These are phyloP conservation scores for Purshia tridentata DNA, from an alignment of 306 rosid genomes.

Conservation along the genomic window DNA sequence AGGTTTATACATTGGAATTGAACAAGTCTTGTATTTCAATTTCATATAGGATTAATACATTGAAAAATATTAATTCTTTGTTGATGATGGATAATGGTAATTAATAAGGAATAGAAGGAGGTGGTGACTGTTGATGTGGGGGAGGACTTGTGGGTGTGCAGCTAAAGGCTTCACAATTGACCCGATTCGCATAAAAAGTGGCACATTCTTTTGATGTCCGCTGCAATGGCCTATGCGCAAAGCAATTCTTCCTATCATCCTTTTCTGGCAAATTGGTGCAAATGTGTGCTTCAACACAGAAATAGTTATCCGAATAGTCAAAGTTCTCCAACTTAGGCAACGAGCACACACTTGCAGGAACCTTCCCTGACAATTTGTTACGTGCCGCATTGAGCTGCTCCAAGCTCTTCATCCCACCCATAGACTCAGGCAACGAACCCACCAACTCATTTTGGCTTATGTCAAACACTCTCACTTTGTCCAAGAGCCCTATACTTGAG, in stretches of 20 bases:
- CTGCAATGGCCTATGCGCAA: constrained; percentile 66
- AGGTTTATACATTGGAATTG: not conserved
- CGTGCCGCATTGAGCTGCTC: constrained; percentile 72
- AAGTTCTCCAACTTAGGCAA: constrained; percentile 75
- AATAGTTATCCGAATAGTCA: constrained; percentile 65
- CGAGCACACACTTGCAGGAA: constrained; percentile 60
- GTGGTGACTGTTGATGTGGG: constrained; percentile 13
- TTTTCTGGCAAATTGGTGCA: constrained; percentile 52
- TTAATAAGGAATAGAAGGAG: not conserved
- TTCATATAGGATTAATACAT: not conserved
- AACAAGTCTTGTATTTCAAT: not conserved
- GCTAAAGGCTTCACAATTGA: constrained; percentile 52
- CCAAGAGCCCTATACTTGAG: constrained; percentile 47
- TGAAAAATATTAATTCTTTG: not conserved
- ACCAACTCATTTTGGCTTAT: constrained; percentile 56
- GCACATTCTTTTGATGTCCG: constrained; percentile 54
- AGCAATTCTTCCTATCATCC: constrained; percentile 66
- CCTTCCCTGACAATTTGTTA: constrained; percentile 57
- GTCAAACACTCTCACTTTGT: constrained; percentile 64
- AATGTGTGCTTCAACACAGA: constrained; percentile 46
- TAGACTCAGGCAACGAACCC: constrained; percentile 63
- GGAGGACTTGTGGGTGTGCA: constrained; percentile 30
- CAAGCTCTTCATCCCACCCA: constrained; percentile 61
- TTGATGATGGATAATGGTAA: not conserved
- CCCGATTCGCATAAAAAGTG: constrained; percentile 46